These are phyloP conservation scores for Penicillium brevicompactum DNA, from an alignment of 2,329 filamentous ascomycete genomes.

Conservation along the genomic window DNA sequence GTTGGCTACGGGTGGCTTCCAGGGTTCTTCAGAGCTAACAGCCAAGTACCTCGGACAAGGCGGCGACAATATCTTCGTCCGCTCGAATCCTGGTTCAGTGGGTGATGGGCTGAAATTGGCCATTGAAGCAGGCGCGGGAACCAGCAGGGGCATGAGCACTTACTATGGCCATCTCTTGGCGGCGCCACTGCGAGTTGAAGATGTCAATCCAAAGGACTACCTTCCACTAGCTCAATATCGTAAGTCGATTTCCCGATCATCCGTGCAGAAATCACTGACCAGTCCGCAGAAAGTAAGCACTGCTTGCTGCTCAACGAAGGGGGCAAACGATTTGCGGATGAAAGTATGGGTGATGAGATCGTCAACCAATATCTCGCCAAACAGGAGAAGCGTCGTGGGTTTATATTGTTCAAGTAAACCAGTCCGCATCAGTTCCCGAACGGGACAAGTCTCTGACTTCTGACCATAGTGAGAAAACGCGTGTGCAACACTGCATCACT, in stretches of 20 bases:
- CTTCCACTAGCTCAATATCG: conserved; percentile 30
- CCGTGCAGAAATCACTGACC: background rate
- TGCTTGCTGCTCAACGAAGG: conserved; percentile 27
- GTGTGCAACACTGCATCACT: conserved; percentile 22
- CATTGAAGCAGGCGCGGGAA: conserved; percentile 23
- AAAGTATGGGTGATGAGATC: conserved; percentile 30
- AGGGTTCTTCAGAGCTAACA: conserved; percentile 23
- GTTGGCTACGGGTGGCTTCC: conserved; percentile 31
- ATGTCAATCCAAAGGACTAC: conserved; percentile 27
- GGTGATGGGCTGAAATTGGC: conserved; percentile 30
- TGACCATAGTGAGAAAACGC: conserved; percentile 22
- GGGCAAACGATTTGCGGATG: conserved; percentile 26
- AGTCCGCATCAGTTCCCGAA: background rate
- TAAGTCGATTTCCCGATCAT: conserved; percentile 1
- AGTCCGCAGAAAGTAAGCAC: conserved; percentile 25
- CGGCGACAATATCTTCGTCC: conserved; percentile 30
- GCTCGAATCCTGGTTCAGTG: conserved; percentile 28
- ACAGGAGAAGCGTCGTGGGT: conserved; percentile 28
- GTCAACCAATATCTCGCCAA: conserved; percentile 32
- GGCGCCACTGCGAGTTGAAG: conserved; percentile 24
- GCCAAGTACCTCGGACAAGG: conserved; percentile 26
- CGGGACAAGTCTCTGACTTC: background rate
- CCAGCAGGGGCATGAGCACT: conserved; percentile 29
- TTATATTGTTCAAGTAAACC: conserved; percentile 27
- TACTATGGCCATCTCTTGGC: conserved; percentile 32